Evolutionary conservation across 2,329 filamentous ascomycete genomes (phyloP), one percentile per base, ranked within the genome.

Genomic region (Xylaria sp.): DNA sequence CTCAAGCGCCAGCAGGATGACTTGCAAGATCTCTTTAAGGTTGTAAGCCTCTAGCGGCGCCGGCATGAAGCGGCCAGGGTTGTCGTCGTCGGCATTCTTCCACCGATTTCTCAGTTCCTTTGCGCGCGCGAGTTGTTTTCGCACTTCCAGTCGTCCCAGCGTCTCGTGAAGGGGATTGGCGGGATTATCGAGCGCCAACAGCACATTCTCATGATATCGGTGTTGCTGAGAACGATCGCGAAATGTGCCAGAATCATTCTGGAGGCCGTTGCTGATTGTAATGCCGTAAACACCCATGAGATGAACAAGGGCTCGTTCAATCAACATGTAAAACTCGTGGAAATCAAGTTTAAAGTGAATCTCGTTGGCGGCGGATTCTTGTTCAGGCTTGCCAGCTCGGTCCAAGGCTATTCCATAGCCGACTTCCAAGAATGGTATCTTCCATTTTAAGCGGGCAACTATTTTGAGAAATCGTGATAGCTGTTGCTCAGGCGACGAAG

Each of bases 311-410:
- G 90, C 90, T 36, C 91, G 87, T 79, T 93, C 91, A 6, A 93
- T 85, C 42, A 92, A 84, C 60, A 88, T 88, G 80, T 93, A 93
- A 78, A 90, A 93, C 75, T 93, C 91, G 79, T 92, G 89, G 71
- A 93, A 93, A 75, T 93, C 91, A 7, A 93, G 84, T 77, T 93
- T 93, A 82, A 93, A 93, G 84, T 92, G 92, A 17, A 87, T 84
- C 77, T 90, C 88, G 31, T 70, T 67, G 2, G 66, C 72, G 7
- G 76, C 73, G n/a, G 74, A 65, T 11, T 77, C 75, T 28, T 78
- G 76, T 23, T 76, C 74, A 0, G 79, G 73, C 53, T 83, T 81
- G 48, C 76, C 79, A 40, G 73, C 77, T 6, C 81, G 81, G 42
- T 80, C 77, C 28, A 81, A 80, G 0, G 88, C 88, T 1, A 83